Conservation (phyloP, 306 rosid species). For the Rosa rugosa region DNA sequence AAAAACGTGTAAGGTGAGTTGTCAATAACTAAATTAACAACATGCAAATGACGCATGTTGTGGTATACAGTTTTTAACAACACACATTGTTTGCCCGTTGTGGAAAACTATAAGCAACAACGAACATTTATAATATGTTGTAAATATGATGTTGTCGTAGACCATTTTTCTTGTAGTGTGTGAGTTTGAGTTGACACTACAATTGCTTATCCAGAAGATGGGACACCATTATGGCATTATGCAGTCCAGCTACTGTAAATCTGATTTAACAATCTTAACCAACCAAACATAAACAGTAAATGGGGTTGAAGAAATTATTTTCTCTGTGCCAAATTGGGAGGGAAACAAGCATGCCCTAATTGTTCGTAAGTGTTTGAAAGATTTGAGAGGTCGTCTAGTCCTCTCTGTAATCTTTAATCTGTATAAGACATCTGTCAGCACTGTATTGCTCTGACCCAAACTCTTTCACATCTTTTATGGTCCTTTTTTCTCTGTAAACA, state of each 20-base stretch:
- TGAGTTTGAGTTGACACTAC: background rate
- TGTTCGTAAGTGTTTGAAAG: slow-evolving; percentile 7
- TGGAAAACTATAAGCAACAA: too few species aligned
- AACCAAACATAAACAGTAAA: background rate
- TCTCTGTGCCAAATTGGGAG: background rate
- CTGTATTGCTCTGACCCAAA: slow-evolving; percentile 30
- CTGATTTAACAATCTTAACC: background rate
- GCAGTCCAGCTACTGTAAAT: background rate
- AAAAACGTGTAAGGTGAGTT: too few species aligned
- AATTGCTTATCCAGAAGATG: background rate
- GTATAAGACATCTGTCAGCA: slow-evolving; percentile 44
- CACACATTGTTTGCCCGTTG: too few species aligned
- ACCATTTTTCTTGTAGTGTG: too few species aligned
- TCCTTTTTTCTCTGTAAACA: background rate
- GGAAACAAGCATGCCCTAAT: slow-evolving; percentile 14
- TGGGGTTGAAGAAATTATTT: background rate
- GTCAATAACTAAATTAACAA: too few species aligned
- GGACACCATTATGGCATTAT: background rate
- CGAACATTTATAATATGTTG: too few species aligned
- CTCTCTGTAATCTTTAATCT: background rate
- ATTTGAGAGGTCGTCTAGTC: background rate
- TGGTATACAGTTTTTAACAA: too few species aligned
- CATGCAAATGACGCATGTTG: too few species aligned
- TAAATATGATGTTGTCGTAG: too few species aligned
- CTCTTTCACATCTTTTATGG: slow-evolving; percentile 26